Base-by-base conservation (phyloP, 129 eudicot species). In the Rutidosis leptorrhynchoides region DNA sequence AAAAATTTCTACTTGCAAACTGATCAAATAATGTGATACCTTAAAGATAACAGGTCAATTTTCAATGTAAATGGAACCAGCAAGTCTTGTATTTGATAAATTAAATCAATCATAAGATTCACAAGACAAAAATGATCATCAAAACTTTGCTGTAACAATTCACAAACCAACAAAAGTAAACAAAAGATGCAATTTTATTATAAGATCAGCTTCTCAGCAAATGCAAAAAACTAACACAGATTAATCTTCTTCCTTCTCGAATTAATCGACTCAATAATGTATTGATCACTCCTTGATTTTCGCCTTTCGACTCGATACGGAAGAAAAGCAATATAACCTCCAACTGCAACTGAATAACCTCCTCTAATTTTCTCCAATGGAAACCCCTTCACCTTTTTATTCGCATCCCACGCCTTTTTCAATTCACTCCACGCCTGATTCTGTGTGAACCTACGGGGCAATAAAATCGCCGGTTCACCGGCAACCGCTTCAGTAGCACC, bases 261-360 rank as follows among this genome's bases (percentile, higher is more conserved):
- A 65, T 64, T 63, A 10, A 73, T 17, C 14, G 65, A 37, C 65
- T 73, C 78, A 27, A 73, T 27, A 20, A 40, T 43, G 27, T 16
- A 69, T 12, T 25, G 43, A 58, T 58, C 74, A 58, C 45, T 25
- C 57, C 43, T 1, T 6, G 45, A 59, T 7, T 26, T 70, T 7
- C 40, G 45, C 30, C 75, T 28, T 7, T n/a, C 59, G 1, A 58
- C 10, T 0, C 77, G 52, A 35, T 27, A 29, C 8, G 85, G 82
- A 45, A 78, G 72, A 66, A 78, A 78, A 28, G 83, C 78, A 56
- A 82, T 65, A 46, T 73, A 82, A 28, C 87, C 87, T 7, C 78
- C 83, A 19, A 82, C 71, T 0, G 78, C 87, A 26, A 82, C 71
- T 8, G 87, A 59, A 62, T 78, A 78, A 7, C 87, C 87, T 14